Evolutionary conservation across 148 eudicot species (phyloP).

Genomic region (Simmondsia chinensis): DNA sequence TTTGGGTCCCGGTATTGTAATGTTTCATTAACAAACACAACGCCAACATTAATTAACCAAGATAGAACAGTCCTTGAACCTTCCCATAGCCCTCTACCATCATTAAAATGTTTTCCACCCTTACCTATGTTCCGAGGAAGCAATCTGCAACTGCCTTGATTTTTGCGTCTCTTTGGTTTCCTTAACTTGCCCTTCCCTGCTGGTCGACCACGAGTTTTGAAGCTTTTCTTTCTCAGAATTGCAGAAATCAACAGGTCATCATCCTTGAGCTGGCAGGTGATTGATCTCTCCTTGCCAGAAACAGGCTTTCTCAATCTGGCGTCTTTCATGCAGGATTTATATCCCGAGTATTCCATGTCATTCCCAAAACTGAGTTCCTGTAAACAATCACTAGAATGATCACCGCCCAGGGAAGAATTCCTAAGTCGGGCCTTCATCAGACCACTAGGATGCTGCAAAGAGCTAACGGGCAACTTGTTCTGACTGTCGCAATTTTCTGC

Average conservation of each 20-base stretch:
- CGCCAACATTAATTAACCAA: slow-evolving; percentile 62
- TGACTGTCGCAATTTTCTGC: slow-evolving; percentile 10
- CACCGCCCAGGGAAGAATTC: background rate
- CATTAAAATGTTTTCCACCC: slow-evolving; percentile 44
- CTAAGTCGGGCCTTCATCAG: slow-evolving; percentile 2
- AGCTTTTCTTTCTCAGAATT: slow-evolving; percentile 43
- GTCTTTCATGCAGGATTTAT: slow-evolving; percentile 15
- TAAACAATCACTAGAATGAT: slow-evolving; percentile 3
- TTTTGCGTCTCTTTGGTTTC: slow-evolving; percentile 48
- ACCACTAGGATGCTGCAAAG: slow-evolving; percentile 6
- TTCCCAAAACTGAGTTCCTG: slow-evolving; percentile 10
- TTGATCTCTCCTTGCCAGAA: slow-evolving; percentile 23
- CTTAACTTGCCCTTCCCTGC: slow-evolving; percentile 23
- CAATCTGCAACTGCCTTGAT: slow-evolving; percentile 72
- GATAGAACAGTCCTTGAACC: slow-evolving; percentile 63
- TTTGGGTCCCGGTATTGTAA: slow-evolving; percentile 58
- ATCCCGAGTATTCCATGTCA: background rate
- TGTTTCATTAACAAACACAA: slow-evolving; percentile 46
- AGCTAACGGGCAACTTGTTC: slow-evolving; percentile 4
- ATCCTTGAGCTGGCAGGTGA: slow-evolving; percentile 45
- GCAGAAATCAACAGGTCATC: slow-evolving; percentile 70
- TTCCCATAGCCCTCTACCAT: slow-evolving; percentile 39
- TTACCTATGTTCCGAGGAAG: slow-evolving; percentile 57
- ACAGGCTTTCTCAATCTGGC: slow-evolving; percentile 11
- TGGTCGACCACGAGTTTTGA: slow-evolving; percentile 16